These are phyloP conservation scores for Volvox reticuliferus DNA, from an alignment of 139 green algal species.

Conservation along the genomic window DNA sequence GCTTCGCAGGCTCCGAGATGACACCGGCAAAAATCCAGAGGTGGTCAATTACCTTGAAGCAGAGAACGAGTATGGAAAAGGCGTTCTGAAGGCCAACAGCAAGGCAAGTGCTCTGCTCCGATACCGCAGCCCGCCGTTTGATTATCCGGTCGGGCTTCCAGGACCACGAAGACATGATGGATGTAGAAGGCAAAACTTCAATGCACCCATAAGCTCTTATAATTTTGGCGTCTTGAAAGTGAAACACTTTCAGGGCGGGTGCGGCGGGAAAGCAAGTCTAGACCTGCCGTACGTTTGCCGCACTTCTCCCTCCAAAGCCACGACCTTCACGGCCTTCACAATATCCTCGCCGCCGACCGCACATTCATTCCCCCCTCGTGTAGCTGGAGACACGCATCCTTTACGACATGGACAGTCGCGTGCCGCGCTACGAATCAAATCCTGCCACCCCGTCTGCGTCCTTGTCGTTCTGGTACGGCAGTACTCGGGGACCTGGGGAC, in stretches of 20 bases:
- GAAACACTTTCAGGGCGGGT: too few relatives aligned
- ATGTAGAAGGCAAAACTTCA: too few relatives aligned
- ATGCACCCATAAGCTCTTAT: too few relatives aligned
- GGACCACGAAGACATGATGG: too few relatives aligned
- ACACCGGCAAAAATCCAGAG: neutral
- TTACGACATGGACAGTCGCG: conserved; percentile 12
- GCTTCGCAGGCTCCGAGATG: conserved; percentile 34
- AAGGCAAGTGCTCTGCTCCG: neutral
- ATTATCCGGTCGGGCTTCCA: too few relatives aligned
- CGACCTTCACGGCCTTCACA: too few relatives aligned
- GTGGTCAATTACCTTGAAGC: neutral
- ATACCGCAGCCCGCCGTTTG: neutral
- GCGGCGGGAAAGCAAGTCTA: too few relatives aligned
- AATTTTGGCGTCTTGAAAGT: too few relatives aligned
- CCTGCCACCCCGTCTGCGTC: neutral
- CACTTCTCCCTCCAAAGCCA: too few relatives aligned
- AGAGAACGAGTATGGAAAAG: conserved; percentile 7
- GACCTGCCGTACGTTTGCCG: too few relatives aligned
- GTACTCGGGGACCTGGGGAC: conserved; percentile 34
- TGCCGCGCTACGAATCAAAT: conserved; percentile 1
- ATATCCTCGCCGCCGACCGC: too few relatives aligned
- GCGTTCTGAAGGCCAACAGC: neutral
- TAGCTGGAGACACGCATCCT: conserved; percentile 9
- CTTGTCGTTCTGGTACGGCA: conserved; percentile 37
- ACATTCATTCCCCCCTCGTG: neutral